Evolutionary conservation across 192 early-diverging fungal species (phyloP), one percentile per base, ranked within the genome.

Genomic region (Coemansia aciculifera): DNA sequence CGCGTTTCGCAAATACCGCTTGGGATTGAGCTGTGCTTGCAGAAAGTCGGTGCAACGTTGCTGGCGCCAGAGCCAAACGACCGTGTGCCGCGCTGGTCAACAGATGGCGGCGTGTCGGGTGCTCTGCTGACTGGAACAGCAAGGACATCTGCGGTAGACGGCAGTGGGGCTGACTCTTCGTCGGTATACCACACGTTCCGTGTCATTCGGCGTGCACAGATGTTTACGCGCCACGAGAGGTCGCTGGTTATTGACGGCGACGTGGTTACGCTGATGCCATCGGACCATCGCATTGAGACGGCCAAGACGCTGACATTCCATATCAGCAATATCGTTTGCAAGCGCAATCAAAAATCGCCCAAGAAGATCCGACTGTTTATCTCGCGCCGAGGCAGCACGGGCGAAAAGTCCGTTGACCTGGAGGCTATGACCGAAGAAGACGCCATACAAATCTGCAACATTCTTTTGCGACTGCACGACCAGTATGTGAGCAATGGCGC

Each of bases 191-290:
- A 93, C 87, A 90, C 94, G 74, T 99, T 95, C 69, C 87, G 78
- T 1, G 90, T 99, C 15, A 84, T 88, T 62, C 91, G 94, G 40
- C 93, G 94, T 51, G 88, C 88, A 36, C 88, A 95, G 64, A 92
- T 96, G 86, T 91, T 91, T 81, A 85, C 90, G 8, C 91, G 95
- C 44, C 89, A 92, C 49, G 93, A 95, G 57, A 89, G 94, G 36
- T 77, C 89, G 24, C 85, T 99, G n/a, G 95, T 93, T 0, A 94
- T 99, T 66, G 95, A 98, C 76, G 97, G 95, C 10, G 94, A 95
- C 48, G 91, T 94, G 52, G 89, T 99, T 29, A 90, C 95, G 62
- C 83, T 99, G 40, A 92, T 93, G 88, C 90, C 92, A 1, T 83
- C 91, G 3, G 94, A 95, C 52, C 85, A 88, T 32, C 83, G 94